These are phyloP conservation scores for Paracorniculantispora psalliotae DNA, from an alignment of 2,329 filamentous ascomycete genomes.

Conservation along the genomic window DNA sequence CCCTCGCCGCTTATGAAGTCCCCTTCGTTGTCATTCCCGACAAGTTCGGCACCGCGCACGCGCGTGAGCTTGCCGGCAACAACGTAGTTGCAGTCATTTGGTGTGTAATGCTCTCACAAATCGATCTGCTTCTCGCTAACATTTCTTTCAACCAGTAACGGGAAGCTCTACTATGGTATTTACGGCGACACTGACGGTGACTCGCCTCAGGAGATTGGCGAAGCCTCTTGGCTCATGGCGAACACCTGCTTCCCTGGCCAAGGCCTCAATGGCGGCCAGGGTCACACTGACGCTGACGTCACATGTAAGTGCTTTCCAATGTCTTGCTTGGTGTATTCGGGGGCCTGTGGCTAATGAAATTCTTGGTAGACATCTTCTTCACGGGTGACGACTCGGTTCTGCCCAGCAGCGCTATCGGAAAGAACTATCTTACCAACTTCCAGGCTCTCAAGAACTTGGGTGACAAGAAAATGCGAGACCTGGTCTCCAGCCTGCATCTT, in stretches of 20 bases:
- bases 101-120: neutral
- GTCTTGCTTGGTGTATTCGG: neutral
- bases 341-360: neutral
- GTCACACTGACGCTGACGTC: neutral
- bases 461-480: neutral
- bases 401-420: slow-evolving; percentile 1
- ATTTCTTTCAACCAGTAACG: neutral
- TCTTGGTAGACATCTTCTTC: slow-evolving; percentile 4
- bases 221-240: slow-evolving; percentile 4
- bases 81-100: slow-evolving; percentile 4
- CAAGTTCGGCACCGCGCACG: slow-evolving; percentile 2
- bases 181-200: slow-evolving; percentile 7
- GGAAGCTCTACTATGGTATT: slow-evolving; percentile 6
- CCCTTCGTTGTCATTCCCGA: slow-evolving; percentile 1
- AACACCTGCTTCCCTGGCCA: slow-evolving; percentile 5
- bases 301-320: neutral
- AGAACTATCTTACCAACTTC: slow-evolving; percentile 4
- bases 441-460: slow-evolving; percentile 4
- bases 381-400: slow-evolving; percentile 2
- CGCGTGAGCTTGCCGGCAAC: slow-evolving; percentile 1
- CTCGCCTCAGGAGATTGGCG: slow-evolving; percentile 4
- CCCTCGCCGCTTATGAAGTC: slow-evolving; percentile 2
- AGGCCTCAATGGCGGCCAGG: slow-evolving; percentile 4
- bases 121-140: neutral
- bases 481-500: neutral